Percentiles rank a stretch among this genome's conserved stretches.
These are phyloP conservation scores for Tephrocybe sp. DNA, from an alignment of 768 basidiomycete species.

Conservation along the genomic window DNA sequence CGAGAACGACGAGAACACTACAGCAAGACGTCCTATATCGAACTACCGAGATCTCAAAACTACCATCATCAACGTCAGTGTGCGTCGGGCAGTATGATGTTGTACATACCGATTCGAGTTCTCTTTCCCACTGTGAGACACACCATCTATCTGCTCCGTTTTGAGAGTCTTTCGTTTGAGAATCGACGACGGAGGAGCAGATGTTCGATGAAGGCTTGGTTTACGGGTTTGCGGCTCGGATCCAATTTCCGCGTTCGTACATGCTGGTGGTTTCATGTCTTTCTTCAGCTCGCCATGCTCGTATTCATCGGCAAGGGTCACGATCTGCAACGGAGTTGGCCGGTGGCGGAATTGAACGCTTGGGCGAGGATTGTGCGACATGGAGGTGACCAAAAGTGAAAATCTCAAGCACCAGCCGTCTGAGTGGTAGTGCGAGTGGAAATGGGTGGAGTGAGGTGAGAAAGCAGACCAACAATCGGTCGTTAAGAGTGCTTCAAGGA, in stretches of 20 bases:
- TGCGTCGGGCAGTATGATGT: neutral
- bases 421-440: neutral
- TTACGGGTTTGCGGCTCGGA: neutral
- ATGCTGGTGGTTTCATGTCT: neutral
- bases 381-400: neutral
- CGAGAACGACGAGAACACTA: conserved; percentile 9
- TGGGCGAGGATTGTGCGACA: neutral
- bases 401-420: neutral
- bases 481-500: neutral
- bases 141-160: neutral
- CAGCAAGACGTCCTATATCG: conserved; percentile 14
- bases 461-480: neutral
- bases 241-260: neutral
- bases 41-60: conserved; percentile 17
- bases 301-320: neutral
- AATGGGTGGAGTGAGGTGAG: neutral
- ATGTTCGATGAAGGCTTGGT: conserved; percentile 5
- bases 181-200: conserved; percentile 5
- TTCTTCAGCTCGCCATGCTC: neutral
- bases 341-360: neutral
- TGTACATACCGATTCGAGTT: neutral
- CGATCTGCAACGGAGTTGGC: neutral
- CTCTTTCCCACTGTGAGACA: neutral
- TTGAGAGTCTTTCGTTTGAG: conserved; percentile 2
- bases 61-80: neutral